phyloP scores from a whole-genome alignment of 495 filamentous ascomycete species.

The Xylaria castorea region DNA sequence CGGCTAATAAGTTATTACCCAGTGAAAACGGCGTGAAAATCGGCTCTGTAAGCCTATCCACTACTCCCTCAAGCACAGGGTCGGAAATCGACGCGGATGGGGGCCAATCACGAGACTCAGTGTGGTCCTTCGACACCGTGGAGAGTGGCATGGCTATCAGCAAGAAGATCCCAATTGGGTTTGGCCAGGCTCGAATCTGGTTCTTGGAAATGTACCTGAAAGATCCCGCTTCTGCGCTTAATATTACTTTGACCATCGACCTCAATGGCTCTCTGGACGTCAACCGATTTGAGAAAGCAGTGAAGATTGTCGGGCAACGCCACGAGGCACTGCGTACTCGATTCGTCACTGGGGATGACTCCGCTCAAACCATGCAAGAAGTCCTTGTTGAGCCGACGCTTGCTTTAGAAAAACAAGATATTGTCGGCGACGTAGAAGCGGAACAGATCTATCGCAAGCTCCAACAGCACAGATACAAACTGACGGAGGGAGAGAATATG shows the following conservation, averaged over 20 bases:
- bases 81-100: not conserved
- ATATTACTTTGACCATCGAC: slow-evolving; percentile 38
- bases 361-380: slow-evolving; percentile 1
- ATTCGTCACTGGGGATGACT: slow-evolving; percentile 38
- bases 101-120: not conserved
- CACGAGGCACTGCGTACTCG: slow-evolving; percentile 53
- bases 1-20: not conserved
- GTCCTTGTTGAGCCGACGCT: slow-evolving; percentile 24
- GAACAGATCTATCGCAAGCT: slow-evolving; percentile 21
- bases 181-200: slow-evolving; percentile 56
- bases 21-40: not conserved
- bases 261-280: slow-evolving; percentile 38
- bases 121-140: not conserved
- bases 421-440: slow-evolving; percentile 4
- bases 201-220: slow-evolving; percentile 46
- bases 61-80: not conserved
- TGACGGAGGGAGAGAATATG: slow-evolving; percentile 29
- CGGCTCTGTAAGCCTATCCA: not conserved
- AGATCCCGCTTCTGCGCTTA: slow-evolving; percentile 44
- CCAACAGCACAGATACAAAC: slow-evolving; percentile 29
- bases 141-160: not conserved
- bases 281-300: slow-evolving; percentile 35
- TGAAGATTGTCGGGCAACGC: slow-evolving; percentile 35
- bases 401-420: slow-evolving; percentile 19
- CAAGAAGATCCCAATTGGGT: slow-evolving; percentile 31